Evolutionary conservation across 2,329 filamentous ascomycete genomes (phyloP).

Genomic region (Pseudocercospora cruenta): DNA sequence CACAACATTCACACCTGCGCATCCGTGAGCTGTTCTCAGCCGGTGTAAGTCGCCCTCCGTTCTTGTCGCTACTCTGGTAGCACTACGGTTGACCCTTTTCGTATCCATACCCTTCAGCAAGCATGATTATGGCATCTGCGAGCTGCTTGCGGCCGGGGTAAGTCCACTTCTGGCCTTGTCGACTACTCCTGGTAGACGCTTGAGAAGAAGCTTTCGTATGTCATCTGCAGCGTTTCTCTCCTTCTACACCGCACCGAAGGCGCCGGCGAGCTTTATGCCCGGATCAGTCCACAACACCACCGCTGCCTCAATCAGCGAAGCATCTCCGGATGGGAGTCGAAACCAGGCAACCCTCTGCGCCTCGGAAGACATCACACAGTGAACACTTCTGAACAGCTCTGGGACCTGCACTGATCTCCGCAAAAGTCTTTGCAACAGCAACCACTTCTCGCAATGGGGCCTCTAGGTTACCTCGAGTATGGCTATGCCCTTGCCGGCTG

Average conservation of each 20-base stretch:
- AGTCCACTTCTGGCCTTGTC: neutral
- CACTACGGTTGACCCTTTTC: neutral
- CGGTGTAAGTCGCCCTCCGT: conserved; percentile 10
- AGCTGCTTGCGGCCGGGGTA: conserved; percentile 6
- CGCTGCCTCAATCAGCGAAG: conserved; percentile 1
- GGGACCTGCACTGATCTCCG: conserved; percentile 1
- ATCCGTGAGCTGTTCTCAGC: conserved; percentile 4
- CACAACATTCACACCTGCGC: neutral
- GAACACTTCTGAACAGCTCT: neutral
- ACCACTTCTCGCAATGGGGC: neutral
- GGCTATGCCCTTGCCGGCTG: neutral
- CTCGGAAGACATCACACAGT: neutral
- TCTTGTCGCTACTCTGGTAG: conserved; percentile 6
- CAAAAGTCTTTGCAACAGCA: neutral
- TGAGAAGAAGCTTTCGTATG: neutral
- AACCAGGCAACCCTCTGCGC: neutral
- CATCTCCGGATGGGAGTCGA: conserved; percentile 5
- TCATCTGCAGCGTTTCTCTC: neutral
- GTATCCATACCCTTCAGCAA: neutral
- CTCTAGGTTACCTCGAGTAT: conserved; percentile 1
- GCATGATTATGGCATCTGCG: neutral
- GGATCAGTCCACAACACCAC: neutral
- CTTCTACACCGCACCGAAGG: neutral
- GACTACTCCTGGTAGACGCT: neutral
- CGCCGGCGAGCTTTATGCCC: neutral